Conservation (phyloP, 768 basidiomycete species). For the Lactifluus pinguis region DNA sequence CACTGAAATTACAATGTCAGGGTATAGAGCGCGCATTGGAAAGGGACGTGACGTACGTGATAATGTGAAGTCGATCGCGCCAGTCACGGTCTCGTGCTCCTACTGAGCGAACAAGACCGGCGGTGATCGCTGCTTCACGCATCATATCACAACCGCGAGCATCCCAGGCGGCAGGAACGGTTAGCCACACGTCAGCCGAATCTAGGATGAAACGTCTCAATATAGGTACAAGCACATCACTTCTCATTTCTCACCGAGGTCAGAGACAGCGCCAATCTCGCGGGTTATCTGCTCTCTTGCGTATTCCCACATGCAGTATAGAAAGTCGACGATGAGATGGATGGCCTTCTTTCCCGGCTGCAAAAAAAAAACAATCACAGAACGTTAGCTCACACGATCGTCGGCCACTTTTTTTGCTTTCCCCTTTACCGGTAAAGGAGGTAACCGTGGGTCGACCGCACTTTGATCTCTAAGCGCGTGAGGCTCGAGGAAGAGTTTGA, state of each 20-base stretch:
- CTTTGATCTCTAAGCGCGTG: constrained; percentile 65
- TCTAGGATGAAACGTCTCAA: constrained; percentile 34
- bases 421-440: constrained; percentile 62
- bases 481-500: constrained; percentile 84
- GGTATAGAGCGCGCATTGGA: constrained; percentile 2
- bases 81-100: constrained; percentile 62
- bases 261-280: constrained; percentile 79
- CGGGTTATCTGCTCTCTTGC: constrained; percentile 80
- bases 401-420: not conserved
- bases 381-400: constrained; percentile 4
- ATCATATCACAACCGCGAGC: constrained; percentile 77
- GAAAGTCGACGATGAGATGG: constrained; percentile 77
- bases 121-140: constrained; percentile 75
- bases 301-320: constrained; percentile 79
- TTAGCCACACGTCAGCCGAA: constrained; percentile 76
- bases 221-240: not conserved
- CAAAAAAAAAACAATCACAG: not conserved
- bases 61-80: constrained; percentile 76
- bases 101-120: constrained; percentile 68
- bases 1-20: constrained; percentile 27
- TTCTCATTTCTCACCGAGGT: constrained; percentile 49
- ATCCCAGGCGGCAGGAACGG: constrained; percentile 89
- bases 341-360: constrained; percentile 68
- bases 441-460: constrained; percentile 67
- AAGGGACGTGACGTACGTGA: constrained; percentile 51